Base-by-base conservation (phyloP, 2,329 filamentous ascomycete species). In the Elsinoe arachidis region DNA sequence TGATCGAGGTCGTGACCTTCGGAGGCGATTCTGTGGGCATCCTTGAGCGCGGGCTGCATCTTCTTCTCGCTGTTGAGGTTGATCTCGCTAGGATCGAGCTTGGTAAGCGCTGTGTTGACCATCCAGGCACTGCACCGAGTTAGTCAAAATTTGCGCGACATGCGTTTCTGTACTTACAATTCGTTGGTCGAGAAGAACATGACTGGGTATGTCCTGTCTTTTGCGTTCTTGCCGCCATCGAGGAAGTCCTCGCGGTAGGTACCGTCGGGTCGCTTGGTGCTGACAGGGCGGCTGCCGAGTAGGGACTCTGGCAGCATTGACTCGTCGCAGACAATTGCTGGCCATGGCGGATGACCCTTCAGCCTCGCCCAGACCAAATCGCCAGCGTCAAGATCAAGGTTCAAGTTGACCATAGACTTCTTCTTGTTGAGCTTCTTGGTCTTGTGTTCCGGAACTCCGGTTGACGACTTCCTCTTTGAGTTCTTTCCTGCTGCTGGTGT, bases 101-200 rank as follows among this genome's bases (percentile, higher is more conserved):
- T 85, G 35, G 84, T 82, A 37, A 99, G 80, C 59, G 89, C 85
- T 19, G 84, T 87, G 72, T 97, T 96, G 60, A 85, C 81, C 63
- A 92, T 88, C 92, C 92, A 99, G 37, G 88, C 88, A 74, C 93
- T 99, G 65, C 58, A 59, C 14, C 35, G 30, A 56, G 55, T 64
- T 39, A 63, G 62, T 58, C 19, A 14, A 15, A 15, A 7, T 47
- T 17, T 34, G 15, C 43, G 14, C 10, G 49, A 30, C 9, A 21
- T 51, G 21, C 37, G 23, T 49, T n/a, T 15, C 3, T 30, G 3
- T 60, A 83, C 92, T 83, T 76, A 99, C 93, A 99, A 97, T 79
- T 97, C 92, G 67, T 97, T 96, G 37, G 91, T 96, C 62, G 83
- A 79, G 53, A 97, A 76, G 70, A 96, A 97, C 92, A 97, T 96